Evolutionary conservation across 2,329 filamentous ascomycete species (phyloP).

Genomic region (Alternaria postmessia): DNA sequence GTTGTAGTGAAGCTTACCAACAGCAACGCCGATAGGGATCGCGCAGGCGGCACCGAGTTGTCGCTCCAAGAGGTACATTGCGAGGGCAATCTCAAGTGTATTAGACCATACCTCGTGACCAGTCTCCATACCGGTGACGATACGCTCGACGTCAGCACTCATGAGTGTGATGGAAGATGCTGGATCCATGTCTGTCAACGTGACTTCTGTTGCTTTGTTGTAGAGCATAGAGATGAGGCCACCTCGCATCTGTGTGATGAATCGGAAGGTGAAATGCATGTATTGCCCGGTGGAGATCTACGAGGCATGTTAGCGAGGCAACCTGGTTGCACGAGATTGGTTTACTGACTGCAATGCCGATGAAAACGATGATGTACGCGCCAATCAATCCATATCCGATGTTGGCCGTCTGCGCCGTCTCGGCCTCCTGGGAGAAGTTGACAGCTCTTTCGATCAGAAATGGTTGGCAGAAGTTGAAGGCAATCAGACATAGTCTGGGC

Average conservation of each 20-base stretch:
- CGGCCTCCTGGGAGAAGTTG: conserved; percentile 31
- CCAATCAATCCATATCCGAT: conserved; percentile 47
- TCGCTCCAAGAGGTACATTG: conserved; percentile 58
- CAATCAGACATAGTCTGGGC: conserved; percentile 42
- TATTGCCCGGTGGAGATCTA: conserved; percentile 47
- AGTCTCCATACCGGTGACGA: conserved; percentile 46
- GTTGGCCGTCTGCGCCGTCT: conserved; percentile 29
- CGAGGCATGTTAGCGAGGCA: conserved; percentile 18
- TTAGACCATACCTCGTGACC: conserved; percentile 49
- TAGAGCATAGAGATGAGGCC: conserved; percentile 49
- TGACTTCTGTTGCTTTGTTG: conserved; percentile 41
- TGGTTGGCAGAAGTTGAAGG: conserved; percentile 50
- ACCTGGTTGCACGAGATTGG: neutral
- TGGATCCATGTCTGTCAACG: conserved; percentile 40
- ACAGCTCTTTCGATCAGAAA: conserved; percentile 47
- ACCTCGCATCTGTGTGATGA: conserved; percentile 48
- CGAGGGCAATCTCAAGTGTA: conserved; percentile 55
- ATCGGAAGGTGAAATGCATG: conserved; percentile 45
- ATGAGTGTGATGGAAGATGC: conserved; percentile 47
- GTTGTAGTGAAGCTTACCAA: conserved; percentile 32
- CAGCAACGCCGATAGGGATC: conserved; percentile 57
- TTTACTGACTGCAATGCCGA: conserved; percentile 44
- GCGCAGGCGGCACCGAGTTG: conserved; percentile 60
- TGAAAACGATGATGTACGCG: conserved; percentile 46
- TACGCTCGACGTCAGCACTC: conserved; percentile 50